Base-by-base conservation (phyloP, 176 grass and related monocot genomes). In the Zoysia pacifica region DNA sequence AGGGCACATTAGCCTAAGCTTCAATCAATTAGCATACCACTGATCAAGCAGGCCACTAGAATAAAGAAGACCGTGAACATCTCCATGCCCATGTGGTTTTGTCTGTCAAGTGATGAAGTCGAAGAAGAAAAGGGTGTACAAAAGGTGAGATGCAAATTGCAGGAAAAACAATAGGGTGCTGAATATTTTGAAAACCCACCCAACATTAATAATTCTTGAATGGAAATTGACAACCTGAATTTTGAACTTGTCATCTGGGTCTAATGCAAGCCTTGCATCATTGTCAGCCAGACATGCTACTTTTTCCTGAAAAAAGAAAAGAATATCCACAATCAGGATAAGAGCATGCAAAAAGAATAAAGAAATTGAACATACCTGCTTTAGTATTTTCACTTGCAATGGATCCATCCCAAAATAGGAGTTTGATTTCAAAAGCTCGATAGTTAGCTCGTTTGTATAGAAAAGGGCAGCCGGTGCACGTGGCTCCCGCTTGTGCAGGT, bases 1-100 rank as follows among this genome's bases (percentile, higher is more conserved):
- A 73, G 47, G 42, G 13, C n/a, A 63, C 62, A 76, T 43, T 52
- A 4, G 13, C 7, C 58, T 42, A 0, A 49, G 48, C 3, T 74
- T 59, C 2, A 80, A 70, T 65, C 55, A 79, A 84, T 20, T 64
- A 71, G 15, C 66, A 81, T 80, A 98, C 95, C 95, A 98, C 76
- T 89, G 81, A 41, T 91, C 81, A 65, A 98, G 95, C 73, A 94
- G 71, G 55, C 92, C 95, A 54, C 92, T 98, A 60, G 92, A 93
- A 89, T 94, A 98, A 85, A 98, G 92, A 61, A 98, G 95, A 75
- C 92, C 60, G 46, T 98, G 95, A 16, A 94, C 95, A 91, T 98
- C 95, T 14, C 95, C 95, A 77, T 98, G 95, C 6, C 95, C 95
- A 87, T 98, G 95, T 72, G 95, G 95, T 53, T 98, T 98, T 81